Evolutionary conservation across 768 basidiomycete genomes (phyloP).

Genomic region (Coprinopsis sp.): DNA sequence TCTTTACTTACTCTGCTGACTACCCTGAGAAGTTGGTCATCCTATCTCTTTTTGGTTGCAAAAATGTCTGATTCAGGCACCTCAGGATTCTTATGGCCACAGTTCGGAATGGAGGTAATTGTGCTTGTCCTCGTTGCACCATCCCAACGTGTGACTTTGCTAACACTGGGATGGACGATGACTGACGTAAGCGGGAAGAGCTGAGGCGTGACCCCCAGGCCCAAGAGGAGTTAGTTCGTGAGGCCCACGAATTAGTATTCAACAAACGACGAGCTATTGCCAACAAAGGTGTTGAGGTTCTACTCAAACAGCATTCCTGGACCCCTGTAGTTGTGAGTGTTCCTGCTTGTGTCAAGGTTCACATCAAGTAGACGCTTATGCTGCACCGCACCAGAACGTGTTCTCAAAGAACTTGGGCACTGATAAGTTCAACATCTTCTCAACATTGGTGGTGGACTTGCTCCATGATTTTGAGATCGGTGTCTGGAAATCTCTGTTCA

Average conservation of each 20-base stretch:
- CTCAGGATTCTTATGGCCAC: constrained; percentile 25
- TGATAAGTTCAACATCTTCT: constrained; percentile 21
- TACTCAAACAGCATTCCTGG: neutral
- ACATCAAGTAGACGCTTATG: neutral
- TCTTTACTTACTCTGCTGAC: constrained; percentile 26
- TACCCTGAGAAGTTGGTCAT: constrained; percentile 26
- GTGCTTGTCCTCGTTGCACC: constrained; percentile 18
- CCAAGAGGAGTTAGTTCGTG: neutral
- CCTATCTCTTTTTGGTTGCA: neutral
- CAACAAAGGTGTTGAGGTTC: neutral
- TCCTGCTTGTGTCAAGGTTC: neutral
- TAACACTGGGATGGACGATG: constrained; percentile 5
- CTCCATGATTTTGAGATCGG: constrained; percentile 39
- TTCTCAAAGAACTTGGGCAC: constrained; percentile 19
- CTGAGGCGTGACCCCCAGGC: neutral
- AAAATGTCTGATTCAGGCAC: neutral
- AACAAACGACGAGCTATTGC: neutral
- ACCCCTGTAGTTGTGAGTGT: constrained; percentile 1
- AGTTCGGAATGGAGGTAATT: constrained; percentile 14
- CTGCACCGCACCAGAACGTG: constrained; percentile 23
- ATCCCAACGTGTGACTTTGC: constrained; percentile 8
- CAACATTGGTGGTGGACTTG: constrained; percentile 29
- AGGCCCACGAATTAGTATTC: neutral
- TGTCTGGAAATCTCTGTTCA: constrained; percentile 32
- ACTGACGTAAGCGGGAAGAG: neutral